A percentile compares a stretch with the other conserved stretches of the same genome.
Conservation (phyloP, 2,329 filamentous ascomycete species). For the Colletotrichum scovillei region DNA sequence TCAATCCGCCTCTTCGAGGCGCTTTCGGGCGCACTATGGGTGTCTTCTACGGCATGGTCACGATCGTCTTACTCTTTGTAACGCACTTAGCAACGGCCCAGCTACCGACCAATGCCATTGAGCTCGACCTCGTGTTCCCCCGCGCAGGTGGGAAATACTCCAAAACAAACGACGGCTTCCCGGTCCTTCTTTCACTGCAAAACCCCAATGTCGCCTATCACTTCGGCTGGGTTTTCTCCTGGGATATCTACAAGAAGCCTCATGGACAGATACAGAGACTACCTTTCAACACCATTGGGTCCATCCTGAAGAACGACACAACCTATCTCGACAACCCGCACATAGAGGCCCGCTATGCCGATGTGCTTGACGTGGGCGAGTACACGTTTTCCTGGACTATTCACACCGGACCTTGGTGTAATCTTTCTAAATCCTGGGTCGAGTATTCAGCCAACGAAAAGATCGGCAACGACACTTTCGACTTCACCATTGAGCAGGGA, state of each 20-base stretch:
- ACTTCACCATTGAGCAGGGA: not conserved
- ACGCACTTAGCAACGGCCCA: not conserved
- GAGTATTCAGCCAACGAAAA: not conserved
- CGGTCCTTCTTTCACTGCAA: constrained; percentile 10
- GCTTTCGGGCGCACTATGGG: not conserved
- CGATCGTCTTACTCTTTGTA: not conserved
- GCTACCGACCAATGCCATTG: not conserved
- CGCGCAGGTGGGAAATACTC: not conserved
- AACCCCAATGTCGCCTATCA: constrained; percentile 13
- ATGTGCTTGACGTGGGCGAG: not conserved
- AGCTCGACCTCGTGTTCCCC: constrained; percentile 23
- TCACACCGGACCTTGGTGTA: constrained; percentile 2
- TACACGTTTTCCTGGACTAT: constrained; percentile 11
- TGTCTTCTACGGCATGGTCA: not conserved
- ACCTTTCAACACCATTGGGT: constrained; percentile 1
- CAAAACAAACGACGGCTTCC: not conserved
- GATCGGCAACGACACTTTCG: constrained; percentile 12
- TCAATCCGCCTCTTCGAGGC: not conserved
- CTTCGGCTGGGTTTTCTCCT: constrained; percentile 13
- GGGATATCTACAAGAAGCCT: constrained; percentile 10
- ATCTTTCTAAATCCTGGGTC: not conserved
- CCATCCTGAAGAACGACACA: constrained; percentile 1
- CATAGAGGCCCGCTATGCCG: not conserved
- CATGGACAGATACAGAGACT: not conserved
- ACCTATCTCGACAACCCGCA: not conserved